A percentile compares a stretch with the other conserved stretches of the same genome.
phyloP scores from a whole-genome alignment of 148 eudicot species.

The Diospyros lotus region DNA sequence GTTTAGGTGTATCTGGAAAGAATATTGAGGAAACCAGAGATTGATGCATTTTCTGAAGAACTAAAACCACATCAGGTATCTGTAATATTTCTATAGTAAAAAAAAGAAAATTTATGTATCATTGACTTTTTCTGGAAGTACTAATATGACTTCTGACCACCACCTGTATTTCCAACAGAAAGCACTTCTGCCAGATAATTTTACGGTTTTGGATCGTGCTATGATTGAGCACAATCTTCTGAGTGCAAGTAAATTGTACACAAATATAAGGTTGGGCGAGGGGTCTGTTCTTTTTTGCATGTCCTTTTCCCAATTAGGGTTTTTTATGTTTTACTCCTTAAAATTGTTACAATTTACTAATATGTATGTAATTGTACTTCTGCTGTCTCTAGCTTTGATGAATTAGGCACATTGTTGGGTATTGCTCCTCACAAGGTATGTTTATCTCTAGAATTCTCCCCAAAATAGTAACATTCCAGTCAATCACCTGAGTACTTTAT shows the following conservation, averaged over 20 bases:
- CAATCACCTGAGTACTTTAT: not conserved
- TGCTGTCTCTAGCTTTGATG: constrained; percentile 61
- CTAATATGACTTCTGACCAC: constrained; percentile 7
- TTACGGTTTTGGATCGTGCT: constrained; percentile 96
- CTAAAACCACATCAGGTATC: constrained; percentile 92
- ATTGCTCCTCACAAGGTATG: constrained; percentile 88
- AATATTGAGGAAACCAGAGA: constrained; percentile 93
- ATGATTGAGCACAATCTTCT: constrained; percentile 99
- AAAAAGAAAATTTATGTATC: not conserved
- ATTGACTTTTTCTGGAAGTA: constrained; percentile 8
- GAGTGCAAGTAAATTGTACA: constrained; percentile 97
- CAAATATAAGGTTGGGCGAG: constrained; percentile 73
- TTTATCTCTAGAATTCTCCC: not conserved
- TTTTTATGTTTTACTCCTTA: not conserved
- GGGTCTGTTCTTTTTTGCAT: not conserved
- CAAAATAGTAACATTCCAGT: not conserved
- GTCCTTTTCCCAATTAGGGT: not conserved
- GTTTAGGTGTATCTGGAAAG: constrained; percentile 90
- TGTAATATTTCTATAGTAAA: not conserved
- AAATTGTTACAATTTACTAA: not conserved
- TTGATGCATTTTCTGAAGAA: constrained; percentile 98
- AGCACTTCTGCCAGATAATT: constrained; percentile 91
- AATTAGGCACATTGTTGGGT: constrained; percentile 92
- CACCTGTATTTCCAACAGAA: constrained; percentile 45
- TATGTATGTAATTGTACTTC: not conserved